Evolutionary conservation across 176 grass and related monocot genomes (phyloP), one percentile per base, ranked within the genome.

Genomic region (Cenchrus americanus): DNA sequence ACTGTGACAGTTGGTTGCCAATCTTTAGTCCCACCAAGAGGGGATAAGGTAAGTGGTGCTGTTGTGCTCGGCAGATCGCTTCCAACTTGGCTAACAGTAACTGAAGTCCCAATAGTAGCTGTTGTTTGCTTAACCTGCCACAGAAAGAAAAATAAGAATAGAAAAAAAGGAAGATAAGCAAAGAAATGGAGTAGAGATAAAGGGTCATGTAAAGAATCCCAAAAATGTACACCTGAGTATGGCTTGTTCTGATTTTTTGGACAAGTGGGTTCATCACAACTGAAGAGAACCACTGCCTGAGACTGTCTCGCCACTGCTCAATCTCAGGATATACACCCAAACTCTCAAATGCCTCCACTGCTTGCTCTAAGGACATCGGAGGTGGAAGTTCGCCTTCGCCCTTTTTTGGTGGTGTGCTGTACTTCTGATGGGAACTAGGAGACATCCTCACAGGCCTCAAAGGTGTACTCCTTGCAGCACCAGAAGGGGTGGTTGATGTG

Each of bases 241-340:
- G 87, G 72, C 91, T 98, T 69, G 89, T 90, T 82, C 90, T 89
- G 34, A 95, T 98, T 71, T 98, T 98, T 19, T 86, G 80, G 67
- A 87, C 67, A 79, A 98, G 87, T 61, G 93, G 96, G 59, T 87
- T 92, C 62, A 98, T 86, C 76, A 98, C 70, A 82, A 94, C 83
- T 13, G 93, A 93, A 88, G 93, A 98, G 66, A 98, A 94, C 96
- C 93, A 98, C 58, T 98, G 96, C 65, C 93, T 95, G 54, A 98
- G 89, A 77, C 86, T 84, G 49, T 98, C 88, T 71, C 96, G 79
- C 93, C 96, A 98, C 52, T 83, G 85, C 77, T 98, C 96, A 10
- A 98, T 98, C 64, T 95, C 87, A 55, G 93, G 93, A 86, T 95
- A 93, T 50, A 98, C 82, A 60, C 93, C 93, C 63, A 98, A 90